phyloP scores from a whole-genome alignment of 1,284 basidiomycete genomes.

The Ceratobasidium sp. region DNA sequence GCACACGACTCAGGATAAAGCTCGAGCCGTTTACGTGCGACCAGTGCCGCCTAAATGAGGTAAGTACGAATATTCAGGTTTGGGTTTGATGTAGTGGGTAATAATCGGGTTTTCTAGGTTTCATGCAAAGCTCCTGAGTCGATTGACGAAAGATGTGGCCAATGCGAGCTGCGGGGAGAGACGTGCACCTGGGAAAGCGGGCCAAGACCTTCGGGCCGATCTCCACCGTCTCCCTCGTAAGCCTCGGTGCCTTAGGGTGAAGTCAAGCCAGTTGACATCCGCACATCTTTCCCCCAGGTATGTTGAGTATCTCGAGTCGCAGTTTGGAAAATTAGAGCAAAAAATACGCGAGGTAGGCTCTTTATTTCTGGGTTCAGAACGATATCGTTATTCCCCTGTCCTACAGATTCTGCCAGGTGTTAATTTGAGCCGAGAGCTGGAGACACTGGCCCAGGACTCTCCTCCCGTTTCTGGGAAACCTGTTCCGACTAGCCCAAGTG shows the following conservation, averaged over 20 bases:
- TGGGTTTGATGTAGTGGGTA: background rate
- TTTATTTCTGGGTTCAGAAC: background rate
- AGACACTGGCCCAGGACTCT: slow-evolving; percentile 10
- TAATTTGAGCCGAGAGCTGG: slow-evolving; percentile 37
- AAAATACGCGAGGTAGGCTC: slow-evolving; percentile 24
- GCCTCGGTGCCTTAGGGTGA: background rate
- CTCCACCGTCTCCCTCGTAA: slow-evolving; percentile 33
- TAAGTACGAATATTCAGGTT: background rate
- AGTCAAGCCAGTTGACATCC: background rate
- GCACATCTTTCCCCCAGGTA: background rate
- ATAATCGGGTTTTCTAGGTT: background rate
- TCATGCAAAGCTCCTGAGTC: slow-evolving; percentile 26
- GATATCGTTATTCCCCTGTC: background rate
- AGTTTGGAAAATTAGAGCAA: slow-evolving; percentile 18
- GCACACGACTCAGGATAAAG: slow-evolving; percentile 32
- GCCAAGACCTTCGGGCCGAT: slow-evolving; percentile 26
- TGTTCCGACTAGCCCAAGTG: background rate
- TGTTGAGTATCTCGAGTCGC: slow-evolving; percentile 15
- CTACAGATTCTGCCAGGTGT: slow-evolving; percentile 32
- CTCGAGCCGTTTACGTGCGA: slow-evolving; percentile 27
- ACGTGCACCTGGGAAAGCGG: slow-evolving; percentile 15
- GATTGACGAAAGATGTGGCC: slow-evolving; percentile 30
- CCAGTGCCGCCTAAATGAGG: slow-evolving; percentile 12
- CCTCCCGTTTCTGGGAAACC: background rate
- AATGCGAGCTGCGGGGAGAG: background rate